phyloP scores from a whole-genome alignment of 2,329 filamentous ascomycete genomes.

The Diatrype stigma region DNA sequence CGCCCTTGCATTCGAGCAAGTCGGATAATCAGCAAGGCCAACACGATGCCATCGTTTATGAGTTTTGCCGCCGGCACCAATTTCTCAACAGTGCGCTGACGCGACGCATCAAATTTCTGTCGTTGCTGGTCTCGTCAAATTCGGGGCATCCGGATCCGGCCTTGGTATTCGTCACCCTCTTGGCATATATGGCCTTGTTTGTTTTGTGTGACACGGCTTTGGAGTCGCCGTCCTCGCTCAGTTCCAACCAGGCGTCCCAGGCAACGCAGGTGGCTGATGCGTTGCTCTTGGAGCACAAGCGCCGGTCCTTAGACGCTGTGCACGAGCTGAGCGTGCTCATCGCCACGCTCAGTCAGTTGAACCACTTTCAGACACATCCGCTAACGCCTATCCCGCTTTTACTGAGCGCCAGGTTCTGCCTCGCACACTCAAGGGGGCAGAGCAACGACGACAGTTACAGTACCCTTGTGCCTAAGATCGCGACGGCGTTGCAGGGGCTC shows the following conservation, averaged over 20 bases:
- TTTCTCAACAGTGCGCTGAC: slow-evolving; percentile 1
- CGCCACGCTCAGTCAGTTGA: slow-evolving; percentile 3
- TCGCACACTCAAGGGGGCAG: slow-evolving; percentile 1
- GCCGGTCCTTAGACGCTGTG: slow-evolving; percentile 5
- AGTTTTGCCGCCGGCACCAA: slow-evolving; percentile 7
- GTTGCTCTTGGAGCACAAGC: slow-evolving; percentile 1
- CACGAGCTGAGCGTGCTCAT: slow-evolving; percentile 2
- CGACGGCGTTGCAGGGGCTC: not conserved
- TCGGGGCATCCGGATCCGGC: slow-evolving; percentile 6
- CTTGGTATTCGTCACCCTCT: slow-evolving; percentile 2
- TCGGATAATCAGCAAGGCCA: not conserved
- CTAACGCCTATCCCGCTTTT: slow-evolving; percentile 9
- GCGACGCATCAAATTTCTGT: slow-evolving; percentile 3
- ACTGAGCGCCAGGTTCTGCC: slow-evolving; percentile 3
- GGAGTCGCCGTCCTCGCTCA: slow-evolving; percentile 3
- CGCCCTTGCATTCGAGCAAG: not conserved
- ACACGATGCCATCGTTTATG: not conserved
- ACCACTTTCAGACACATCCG: slow-evolving; percentile 8
- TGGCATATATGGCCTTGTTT: slow-evolving; percentile 4
- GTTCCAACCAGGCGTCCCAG: slow-evolving; percentile 4
- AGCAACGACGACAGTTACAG: slow-evolving; percentile 1
- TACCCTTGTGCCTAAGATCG: slow-evolving; percentile 4
- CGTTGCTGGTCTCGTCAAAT: slow-evolving; percentile 1
- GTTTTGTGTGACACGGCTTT: slow-evolving; percentile 5
- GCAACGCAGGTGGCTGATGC: slow-evolving; percentile 3